Base-by-base conservation (phyloP, 148 eudicot species). In the Nepenthes mirabilis region DNA sequence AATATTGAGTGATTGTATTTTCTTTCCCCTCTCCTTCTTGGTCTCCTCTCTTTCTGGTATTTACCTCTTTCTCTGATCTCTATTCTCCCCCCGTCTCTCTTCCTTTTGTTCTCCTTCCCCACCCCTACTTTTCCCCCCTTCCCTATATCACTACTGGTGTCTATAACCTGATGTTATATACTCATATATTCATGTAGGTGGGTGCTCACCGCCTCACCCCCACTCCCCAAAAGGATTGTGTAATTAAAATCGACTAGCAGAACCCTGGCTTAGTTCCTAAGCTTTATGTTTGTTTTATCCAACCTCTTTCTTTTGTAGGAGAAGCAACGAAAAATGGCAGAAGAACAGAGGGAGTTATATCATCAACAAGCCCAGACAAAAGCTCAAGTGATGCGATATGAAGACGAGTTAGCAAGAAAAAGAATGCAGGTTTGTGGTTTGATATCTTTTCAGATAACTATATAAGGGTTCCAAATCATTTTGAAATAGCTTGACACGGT, bases 361-460 rank as follows among this genome's bases (percentile, higher is more conserved):
- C 96, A 88, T 50, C 91, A 93, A 64, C 91, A 93, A 70, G 71
- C 91, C 61, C 99, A 88, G 54, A 74, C 79, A 48, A 86, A 86
- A 68, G 99, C 99, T 9, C 99, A 93, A 79, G 78, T 80, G 61
- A 37, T 86, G 82, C 83, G 96, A 37, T 83, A 86, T 47, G 96
- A 93, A 76, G 99, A 93, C 75, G 95, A 93, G 53, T 65, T 88
- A 68, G 86, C 95, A 59, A 85, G 99, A 54, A 86, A 86, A 82
- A 74, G 99, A 68, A 79, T 88, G 91, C 99, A 88, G 96, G 99
- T 83, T 32, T 37, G 3, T 7, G 9, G 11, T 1, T 9, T 9
- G 13, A 23, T 49, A 9, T 2, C 14, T 40, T 37, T 11, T 14
- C 14, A 7, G 9, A 3, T 6, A 33, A 32, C 9, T 1, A 23